Percentiles rank a stretch among this genome's conserved stretches.
Conservation (phyloP, 2,329 filamentous ascomycete genomes). For the Colletotrichum theobromicola region DNA sequence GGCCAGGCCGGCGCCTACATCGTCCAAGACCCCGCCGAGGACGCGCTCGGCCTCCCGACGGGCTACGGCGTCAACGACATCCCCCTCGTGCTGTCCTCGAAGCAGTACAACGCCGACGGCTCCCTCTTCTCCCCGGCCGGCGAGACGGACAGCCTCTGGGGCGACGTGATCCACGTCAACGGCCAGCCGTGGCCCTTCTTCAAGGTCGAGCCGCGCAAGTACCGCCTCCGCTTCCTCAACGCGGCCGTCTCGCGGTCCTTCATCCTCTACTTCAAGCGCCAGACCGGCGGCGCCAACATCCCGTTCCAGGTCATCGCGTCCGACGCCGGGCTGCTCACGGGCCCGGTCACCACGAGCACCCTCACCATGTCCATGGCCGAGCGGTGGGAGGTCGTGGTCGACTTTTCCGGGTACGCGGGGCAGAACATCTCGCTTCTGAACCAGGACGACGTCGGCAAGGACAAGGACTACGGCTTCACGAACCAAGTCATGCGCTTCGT, state of each 20-base stretch:
- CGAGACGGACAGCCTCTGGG: constrained; percentile 54
- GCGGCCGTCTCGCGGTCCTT: constrained; percentile 53
- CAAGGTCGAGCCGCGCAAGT: constrained; percentile 64
- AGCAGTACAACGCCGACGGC: constrained; percentile 57
- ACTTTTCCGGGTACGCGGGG: constrained; percentile 54
- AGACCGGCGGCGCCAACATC: constrained; percentile 35
- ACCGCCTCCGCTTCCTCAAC: constrained; percentile 61
- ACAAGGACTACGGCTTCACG: constrained; percentile 55
- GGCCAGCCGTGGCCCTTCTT: constrained; percentile 64
- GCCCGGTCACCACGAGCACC: constrained; percentile 45
- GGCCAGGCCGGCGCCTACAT: constrained; percentile 64
- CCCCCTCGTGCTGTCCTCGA: constrained; percentile 53
- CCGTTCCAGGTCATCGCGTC: constrained; percentile 59
- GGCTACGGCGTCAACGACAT: constrained; percentile 58
- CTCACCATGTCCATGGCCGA: constrained; percentile 59
- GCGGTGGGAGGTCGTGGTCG: constrained; percentile 62
- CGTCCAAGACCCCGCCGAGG: constrained; percentile 54
- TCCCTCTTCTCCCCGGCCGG: constrained; percentile 50
- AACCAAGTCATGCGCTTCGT: constrained; percentile 58
- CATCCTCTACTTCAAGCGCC: constrained; percentile 48
- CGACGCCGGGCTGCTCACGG: constrained; percentile 55
- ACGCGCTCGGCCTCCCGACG: constrained; percentile 51
- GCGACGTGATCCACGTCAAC: constrained; percentile 64
- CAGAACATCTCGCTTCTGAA: constrained; percentile 49
- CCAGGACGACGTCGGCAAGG: constrained; percentile 39